Base-by-base conservation (phyloP, 176 grass and related monocot genomes). In the Zea luxurians region DNA sequence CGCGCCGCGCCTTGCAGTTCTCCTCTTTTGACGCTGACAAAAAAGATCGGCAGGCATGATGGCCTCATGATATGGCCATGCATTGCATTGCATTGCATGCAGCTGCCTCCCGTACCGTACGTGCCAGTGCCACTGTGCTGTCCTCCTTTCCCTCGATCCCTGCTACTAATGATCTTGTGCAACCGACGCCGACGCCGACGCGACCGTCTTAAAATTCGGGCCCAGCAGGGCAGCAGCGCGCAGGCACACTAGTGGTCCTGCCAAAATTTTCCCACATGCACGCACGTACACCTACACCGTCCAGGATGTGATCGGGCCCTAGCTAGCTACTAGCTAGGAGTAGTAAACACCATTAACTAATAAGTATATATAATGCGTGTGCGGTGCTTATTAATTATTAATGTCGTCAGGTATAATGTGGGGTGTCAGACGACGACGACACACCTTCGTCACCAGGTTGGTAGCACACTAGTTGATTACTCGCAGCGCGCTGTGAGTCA, bases 1-100 rank as follows among this genome's bases (percentile, higher is more conserved):
- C 38, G 27, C 27, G 27, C 38, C 2, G 38, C 38, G 4, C 27
- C 27, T 40, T 40, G 38, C 38, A 40, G 38, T 40, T 40, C 6
- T 42, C 64, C 42, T 8, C 8, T 42, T 5, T 42, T 42, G 64
- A 15, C 64, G 7, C 64, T 66, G 64, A 66, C 64, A 40, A 17
- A 42, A 66, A 42, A 41, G 64, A 42, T 66, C 17, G 37, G 7
- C 64, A 27, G 27, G 27, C 64, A 66, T 42, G 36, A 85, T 91
- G 85, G 64, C 82, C 82, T 79, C 68, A 85, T 88, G 81, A 88
- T 88, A 76, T 40, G 73, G 77, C 64, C 64, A 78, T 78, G 61
- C 37, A 16, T 38, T 54, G 52, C 52, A 5, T 6, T 7, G 8
- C 57, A 6, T 40, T 13, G 3, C 6, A 27, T 27, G 27, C 27